Evolutionary conservation across 2,329 filamentous ascomycete genomes (phyloP).

Genomic region (Penicillium sp.): DNA sequence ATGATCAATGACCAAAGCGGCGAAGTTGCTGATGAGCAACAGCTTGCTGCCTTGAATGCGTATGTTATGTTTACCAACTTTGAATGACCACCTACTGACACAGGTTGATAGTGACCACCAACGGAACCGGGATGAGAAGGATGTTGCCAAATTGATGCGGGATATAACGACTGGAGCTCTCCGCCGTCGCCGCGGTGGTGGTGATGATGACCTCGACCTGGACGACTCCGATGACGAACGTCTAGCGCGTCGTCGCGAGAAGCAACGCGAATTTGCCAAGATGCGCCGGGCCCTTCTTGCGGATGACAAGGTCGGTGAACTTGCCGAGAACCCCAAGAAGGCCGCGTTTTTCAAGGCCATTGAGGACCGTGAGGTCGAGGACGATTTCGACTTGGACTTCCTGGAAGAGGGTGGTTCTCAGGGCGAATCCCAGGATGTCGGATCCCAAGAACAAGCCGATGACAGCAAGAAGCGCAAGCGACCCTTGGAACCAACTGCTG

Average conservation of each 20-base stretch:
- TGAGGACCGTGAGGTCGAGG: conserved; percentile 71
- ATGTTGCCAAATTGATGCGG: conserved; percentile 85
- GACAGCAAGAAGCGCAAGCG: conserved; percentile 42
- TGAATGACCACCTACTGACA: conserved; percentile 22
- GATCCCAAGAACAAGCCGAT: conserved; percentile 21
- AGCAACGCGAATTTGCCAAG: conserved; percentile 82
- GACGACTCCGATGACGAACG: conserved; percentile 85
- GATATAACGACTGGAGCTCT: conserved; percentile 88
- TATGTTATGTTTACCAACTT: conserved; percentile 53
- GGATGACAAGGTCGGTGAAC: conserved; percentile 86
- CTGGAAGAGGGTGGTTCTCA: conserved; percentile 53
- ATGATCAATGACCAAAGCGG: conserved; percentile 87
- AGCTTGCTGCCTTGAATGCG: conserved; percentile 84
- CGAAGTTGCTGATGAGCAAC: conserved; percentile 73
- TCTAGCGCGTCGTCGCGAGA: conserved; percentile 73
- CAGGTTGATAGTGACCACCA: conserved; percentile 64
- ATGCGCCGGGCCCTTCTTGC: conserved; percentile 86
- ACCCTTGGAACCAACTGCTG: conserved; percentile 37
- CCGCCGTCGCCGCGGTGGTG: conserved; percentile 70
- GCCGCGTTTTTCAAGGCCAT: conserved; percentile 87
- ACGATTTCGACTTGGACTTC: conserved; percentile 75
- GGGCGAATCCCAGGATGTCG: conserved; percentile 28
- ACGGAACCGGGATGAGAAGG: conserved; percentile 76
- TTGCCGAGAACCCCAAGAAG: conserved; percentile 84
- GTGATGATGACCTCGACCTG: conserved; percentile 73